Evolutionary conservation across 2,329 filamentous ascomycete species (phyloP), one percentile per base, ranked within the genome.

Genomic region (Ceratocystis lukuohia): DNA sequence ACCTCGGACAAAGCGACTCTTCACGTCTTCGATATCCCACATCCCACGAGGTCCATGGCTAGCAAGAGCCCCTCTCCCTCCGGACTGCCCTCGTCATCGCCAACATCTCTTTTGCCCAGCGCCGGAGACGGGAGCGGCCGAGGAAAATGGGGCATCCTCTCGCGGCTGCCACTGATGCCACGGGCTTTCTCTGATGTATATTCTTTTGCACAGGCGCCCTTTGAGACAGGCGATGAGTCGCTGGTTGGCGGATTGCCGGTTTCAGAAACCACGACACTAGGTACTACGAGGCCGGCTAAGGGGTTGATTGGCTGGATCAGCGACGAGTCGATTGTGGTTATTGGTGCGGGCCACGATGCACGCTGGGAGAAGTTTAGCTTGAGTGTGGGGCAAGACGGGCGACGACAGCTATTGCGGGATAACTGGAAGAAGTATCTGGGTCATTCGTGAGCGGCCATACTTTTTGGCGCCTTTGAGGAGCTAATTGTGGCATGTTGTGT

Each of bases 1-100:
- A 97, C 93, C 0, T 96, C 92, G 1, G 94, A 99, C 79, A 99
- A 97, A 76, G 92, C 90, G 5, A 99, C 92, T 0, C 80, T 99
- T 10, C 94, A 99, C 75, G 83, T 99, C 46, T 99, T 96, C 73
- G 91, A 97, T 72, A 81, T 96, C 0, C 87, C 88, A 3, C 81
- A 83, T 68, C 77, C 79, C 7, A 79, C 78, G 63, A 77, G 76
- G 69, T 74, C 75, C 2, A 17, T 64, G 15, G 17, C 65, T 66
- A 41, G 37, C 20, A 62, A 45, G 28, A 61, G 65, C 22, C 37
- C 53, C 20, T 30, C 37, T n/a, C 41, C 46, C 15, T 17, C 46
- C 22, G 64, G 67, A 2, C 68, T 64, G 22, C 68, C 69, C 4
- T 71, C 73, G 5, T 70, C 72, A 37, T 72, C 72, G 56, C 72